Evolutionary conservation across 345 rosid genomes (phyloP), one percentile per base, ranked within the genome.

Genomic region (Gynandropsis gynandra): DNA sequence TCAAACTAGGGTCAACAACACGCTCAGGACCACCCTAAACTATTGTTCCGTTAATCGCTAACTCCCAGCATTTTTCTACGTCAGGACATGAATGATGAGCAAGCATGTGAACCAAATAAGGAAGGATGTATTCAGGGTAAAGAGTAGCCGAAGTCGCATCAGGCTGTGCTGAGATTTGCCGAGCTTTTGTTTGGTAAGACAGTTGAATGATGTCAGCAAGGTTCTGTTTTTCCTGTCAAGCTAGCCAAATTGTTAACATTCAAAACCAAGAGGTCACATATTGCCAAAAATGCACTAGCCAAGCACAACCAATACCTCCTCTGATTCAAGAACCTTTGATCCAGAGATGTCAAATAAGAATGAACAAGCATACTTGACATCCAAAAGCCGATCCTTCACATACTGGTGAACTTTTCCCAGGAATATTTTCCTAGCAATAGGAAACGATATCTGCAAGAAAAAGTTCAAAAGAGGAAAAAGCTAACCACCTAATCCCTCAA

Each of bases 61-160:
- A n/a, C n/a, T 92, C 90, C 81, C 79, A 81, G 84, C 88, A 79
- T 58, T 85, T 78, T 16, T 85, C 88, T 32, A 72, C 52, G 47
- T 75, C 65, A 38, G 98, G 96, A 70, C 89, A 87, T 51, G 76
- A 92, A 64, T 67, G 80, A 76, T 87, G 95, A 15, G 98, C 96
- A 61, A 92, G 82, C 46, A 74, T 62, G 62, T 92, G 96, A 60
- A 92, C 86, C 70, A 79, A 58, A 58, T 80, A 78, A 4, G 95
- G 74, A 9, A 87, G 76, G 54, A 87, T 72, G 65, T 72, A 61
- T 49, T 92, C 90, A 21, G 96, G 88, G 73, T 76, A 75, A 21
- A 64, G 64, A 42, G 68, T 40, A 17, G 48, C 65, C 37, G 83
- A 55, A 70, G 67, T 78, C 41, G 77, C 57, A 78, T 87, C 96